Base-by-base conservation (phyloP, 305 asterid species). In the Nicotiana rustica region DNA sequence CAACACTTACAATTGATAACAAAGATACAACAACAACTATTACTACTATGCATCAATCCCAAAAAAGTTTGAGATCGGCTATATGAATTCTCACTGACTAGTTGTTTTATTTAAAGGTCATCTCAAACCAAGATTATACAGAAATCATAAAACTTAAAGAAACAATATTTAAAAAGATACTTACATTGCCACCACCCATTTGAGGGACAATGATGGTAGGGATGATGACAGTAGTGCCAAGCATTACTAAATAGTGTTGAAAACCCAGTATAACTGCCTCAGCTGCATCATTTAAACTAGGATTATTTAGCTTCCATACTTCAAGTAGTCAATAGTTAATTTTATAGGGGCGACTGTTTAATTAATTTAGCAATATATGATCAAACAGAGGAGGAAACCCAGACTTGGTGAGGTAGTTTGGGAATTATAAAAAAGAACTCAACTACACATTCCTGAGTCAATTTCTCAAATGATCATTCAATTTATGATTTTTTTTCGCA, bases 211-310 rank as follows among this genome's bases (percentile, higher is more conserved):
- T 86, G 78, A 96, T 88, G 70, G 95, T 91, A 6, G 98, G 90
- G 29, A 94, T 94, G 82, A 96, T 93, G 31, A 96, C 99, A 13
- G 91, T 90, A 2, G 99, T 90, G 70, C 99, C 99, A 81, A 96
- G 91, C 99, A 96, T 96, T 31, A 96, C 99, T 83, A 94, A 77
- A 75, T 93, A 94, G 83, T 96, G 98, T 89, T 96, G 99, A 88
- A 96, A 96, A 10, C 98, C 99, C 83, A 96, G 86, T 88, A 94
- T 52, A 6, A 92, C 10, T 6, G 95, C 94, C 89, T 93, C 96
- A 15, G 82, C 99, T 96, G 93, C 93, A 90, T 65, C 78, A 60
- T 80, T 62, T 29, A 3, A 73, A 70, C 6, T 31, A 70, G 38
- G 29, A 25, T 25, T 25, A 71, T 5, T 15, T 21, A 21, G 13